Conservation (phyloP, 768 basidiomycete genomes). For the Dictyophora rubrovolvata region DNA sequence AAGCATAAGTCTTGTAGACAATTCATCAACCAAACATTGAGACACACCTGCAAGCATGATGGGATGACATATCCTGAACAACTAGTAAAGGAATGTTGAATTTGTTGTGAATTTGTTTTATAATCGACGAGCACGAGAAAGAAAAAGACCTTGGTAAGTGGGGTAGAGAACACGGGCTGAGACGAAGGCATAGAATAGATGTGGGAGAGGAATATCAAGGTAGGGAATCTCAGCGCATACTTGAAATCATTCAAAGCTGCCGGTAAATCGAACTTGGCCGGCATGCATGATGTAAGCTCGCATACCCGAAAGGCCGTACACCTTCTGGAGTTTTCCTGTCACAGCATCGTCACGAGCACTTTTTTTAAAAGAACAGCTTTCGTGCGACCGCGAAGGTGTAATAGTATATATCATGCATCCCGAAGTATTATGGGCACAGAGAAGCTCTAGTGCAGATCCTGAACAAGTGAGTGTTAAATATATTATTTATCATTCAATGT, state of each 20-base stretch:
- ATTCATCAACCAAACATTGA: background rate
- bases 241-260: no score
- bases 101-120: background rate
- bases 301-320: background rate
- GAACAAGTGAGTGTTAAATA: slow-evolving; percentile 47
- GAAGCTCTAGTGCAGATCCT: slow-evolving; percentile 55
- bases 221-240: background rate
- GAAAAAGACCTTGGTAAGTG: slow-evolving; percentile 43
- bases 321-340: background rate
- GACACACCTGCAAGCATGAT: slow-evolving; percentile 65
- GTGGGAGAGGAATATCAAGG: background rate
- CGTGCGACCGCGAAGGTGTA: background rate
- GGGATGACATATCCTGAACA: slow-evolving; percentile 75
- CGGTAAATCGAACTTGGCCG: no score
- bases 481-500: background rate
- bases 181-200: slow-evolving; percentile 50
- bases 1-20: background rate
- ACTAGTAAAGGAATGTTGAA: slow-evolving; percentile 4
- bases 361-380: background rate
- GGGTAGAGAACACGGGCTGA: slow-evolving; percentile 53
- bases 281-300: no score
- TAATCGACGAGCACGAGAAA: background rate
- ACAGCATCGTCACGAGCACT: background rate
- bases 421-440: slow-evolving; percentile 92
- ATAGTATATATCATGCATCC: slow-evolving; percentile 40